phyloP scores from a whole-genome alignment of 1,284 basidiomycete genomes.

The Termitomyces sp. region DNA sequence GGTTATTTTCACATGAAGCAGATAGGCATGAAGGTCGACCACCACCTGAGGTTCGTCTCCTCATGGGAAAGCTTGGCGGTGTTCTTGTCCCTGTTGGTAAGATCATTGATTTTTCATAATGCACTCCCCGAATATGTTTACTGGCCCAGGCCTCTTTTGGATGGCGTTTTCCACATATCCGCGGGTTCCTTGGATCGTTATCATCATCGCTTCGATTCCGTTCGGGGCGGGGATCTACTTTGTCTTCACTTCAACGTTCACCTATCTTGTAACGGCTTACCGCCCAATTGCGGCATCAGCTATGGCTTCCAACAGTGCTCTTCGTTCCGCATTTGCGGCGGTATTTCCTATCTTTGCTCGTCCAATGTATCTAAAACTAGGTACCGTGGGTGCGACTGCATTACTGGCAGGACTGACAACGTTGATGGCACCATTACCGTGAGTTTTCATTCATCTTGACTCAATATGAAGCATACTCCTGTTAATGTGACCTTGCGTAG shows the following conservation, averaged over 20 bases:
- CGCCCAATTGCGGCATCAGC: constrained; percentile 75
- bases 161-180: constrained; percentile 70
- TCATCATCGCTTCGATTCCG: constrained; percentile 59
- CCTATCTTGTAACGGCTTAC: constrained; percentile 68
- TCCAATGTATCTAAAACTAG: constrained; percentile 54
- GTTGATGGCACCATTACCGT: constrained; percentile 70
- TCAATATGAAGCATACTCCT: not conserved
- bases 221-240: constrained; percentile 59
- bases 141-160: constrained; percentile 52
- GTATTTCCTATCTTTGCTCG: constrained; percentile 69
- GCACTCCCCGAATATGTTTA: not conserved
- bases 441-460: constrained; percentile 24
- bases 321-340: constrained; percentile 64
- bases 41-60: constrained; percentile 66
- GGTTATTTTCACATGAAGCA: constrained; percentile 9
- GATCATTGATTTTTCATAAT: not conserved
- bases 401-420: constrained; percentile 71
- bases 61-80: constrained; percentile 66
- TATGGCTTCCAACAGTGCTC: constrained; percentile 68
- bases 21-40: constrained; percentile 37
- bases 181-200: constrained; percentile 67
- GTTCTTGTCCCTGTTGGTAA: constrained; percentile 59
- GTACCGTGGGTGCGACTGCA: constrained; percentile 71
- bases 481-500: constrained; percentile 15
- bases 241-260: constrained; percentile 66